phyloP scores from a whole-genome alignment of 176 grass and related monocot species.

The Poa pratensis region DNA sequence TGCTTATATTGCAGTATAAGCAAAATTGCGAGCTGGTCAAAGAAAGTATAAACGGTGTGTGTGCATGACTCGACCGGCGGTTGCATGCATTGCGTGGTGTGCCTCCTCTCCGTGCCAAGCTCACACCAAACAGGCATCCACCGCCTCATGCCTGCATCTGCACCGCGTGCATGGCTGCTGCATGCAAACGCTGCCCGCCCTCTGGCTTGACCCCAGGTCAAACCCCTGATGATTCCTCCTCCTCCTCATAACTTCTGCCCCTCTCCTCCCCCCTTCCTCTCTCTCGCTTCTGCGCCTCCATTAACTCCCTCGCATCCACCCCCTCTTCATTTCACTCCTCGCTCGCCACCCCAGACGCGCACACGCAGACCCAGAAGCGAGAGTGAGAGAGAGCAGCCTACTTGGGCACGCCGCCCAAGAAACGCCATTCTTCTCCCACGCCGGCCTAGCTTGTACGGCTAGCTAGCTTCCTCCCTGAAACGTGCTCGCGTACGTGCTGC shows the following conservation, averaged over 20 bases:
- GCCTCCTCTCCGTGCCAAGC: not conserved
- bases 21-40: not conserved
- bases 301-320: constrained; percentile 45
- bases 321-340: constrained; percentile 31
- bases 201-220: constrained; percentile 45
- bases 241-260: constrained; percentile 31
- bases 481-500: not conserved
- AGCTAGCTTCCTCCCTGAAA: constrained; percentile 30
- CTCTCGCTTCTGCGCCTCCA: constrained; percentile 28
- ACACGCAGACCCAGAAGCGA: not conserved
- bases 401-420: constrained; percentile 28
- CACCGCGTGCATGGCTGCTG: not conserved
- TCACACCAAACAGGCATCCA: constrained; percentile 52
- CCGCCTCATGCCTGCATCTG: not conserved
- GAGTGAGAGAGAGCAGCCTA: not conserved
- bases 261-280: not conserved
- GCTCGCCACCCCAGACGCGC: constrained; percentile 32
- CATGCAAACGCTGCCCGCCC: not conserved
- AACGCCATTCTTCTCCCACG: constrained; percentile 40
- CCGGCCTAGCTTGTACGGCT: constrained; percentile 16
- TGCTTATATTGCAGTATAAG: too few relatives aligned
- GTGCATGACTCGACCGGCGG: not conserved
- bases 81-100: not conserved
- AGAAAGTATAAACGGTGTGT: not conserved
- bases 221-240: constrained; percentile 15